Evolutionary conservation across 2,329 filamentous ascomycete species (phyloP).

Genomic region (Thelonectria rubi): DNA sequence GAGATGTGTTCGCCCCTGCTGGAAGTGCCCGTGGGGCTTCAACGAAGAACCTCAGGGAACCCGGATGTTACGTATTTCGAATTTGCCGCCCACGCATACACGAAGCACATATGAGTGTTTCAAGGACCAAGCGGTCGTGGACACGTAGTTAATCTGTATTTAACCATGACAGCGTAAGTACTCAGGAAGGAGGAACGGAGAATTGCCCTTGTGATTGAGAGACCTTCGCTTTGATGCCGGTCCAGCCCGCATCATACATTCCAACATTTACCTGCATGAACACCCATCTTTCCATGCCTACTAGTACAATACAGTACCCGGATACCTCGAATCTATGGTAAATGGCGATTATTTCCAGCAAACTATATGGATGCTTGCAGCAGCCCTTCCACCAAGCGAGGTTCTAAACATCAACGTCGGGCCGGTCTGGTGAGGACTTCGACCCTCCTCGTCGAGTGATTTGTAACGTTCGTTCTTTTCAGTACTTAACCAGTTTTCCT

Average conservation of each 20-base stretch:
- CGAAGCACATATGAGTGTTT: too few species aligned
- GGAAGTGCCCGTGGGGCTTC: conserved; percentile 11
- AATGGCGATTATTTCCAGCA: neutral
- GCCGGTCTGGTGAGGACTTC: too few species aligned
- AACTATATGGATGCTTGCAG: neutral
- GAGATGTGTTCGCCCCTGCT: conserved; percentile 19
- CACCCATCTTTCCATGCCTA: neutral
- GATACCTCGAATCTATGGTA: too few species aligned
- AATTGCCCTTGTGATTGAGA: neutral
- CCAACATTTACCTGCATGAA: neutral
- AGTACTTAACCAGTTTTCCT: conserved; percentile 22
- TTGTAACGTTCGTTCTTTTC: conserved; percentile 16
- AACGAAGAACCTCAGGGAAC: neutral
- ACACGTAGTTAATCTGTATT: too few species aligned
- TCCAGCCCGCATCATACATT: neutral
- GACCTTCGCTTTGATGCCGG: neutral
- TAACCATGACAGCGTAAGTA: neutral
- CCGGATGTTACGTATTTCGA: neutral
- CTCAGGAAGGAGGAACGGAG: neutral
- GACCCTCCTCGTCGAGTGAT: neutral
- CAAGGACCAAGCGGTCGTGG: too few species aligned
- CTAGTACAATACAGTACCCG: too few species aligned
- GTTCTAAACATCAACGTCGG: too few species aligned
- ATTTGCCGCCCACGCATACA: too few species aligned
- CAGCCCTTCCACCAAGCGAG: neutral